Evolutionary conservation across 306 rosid genomes (phyloP).

Genomic region (Corylus americana): DNA sequence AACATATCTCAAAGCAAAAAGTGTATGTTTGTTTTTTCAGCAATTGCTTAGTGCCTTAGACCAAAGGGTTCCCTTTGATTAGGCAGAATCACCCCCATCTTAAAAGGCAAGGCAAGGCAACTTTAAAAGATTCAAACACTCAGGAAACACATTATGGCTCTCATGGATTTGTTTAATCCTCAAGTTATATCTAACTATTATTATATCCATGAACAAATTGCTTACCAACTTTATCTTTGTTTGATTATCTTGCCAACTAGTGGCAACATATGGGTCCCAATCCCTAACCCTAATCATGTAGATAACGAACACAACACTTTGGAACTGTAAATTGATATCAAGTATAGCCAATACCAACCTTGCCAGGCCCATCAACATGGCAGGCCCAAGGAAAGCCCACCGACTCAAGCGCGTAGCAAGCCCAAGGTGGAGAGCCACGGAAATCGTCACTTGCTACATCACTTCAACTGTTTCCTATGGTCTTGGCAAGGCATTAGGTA

Average conservation of each 20-base stretch:
- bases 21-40: constrained; percentile 25
- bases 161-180: constrained; percentile 28
- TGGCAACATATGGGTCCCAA: constrained; percentile 27
- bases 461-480: too few relatives aligned
- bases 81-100: constrained; percentile 20
- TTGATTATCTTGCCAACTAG: constrained; percentile 17
- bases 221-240: constrained; percentile 19
- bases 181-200: constrained; percentile 22
- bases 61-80: background rate
- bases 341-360: background rate
- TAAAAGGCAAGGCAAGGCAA: constrained; percentile 41
- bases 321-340: background rate
- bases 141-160: constrained; percentile 25
- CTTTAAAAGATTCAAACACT: constrained; percentile 15
- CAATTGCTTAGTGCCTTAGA: background rate
- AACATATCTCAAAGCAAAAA: constrained; percentile 19
- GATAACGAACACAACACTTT: constrained; percentile 20
- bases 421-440: too few relatives aligned
- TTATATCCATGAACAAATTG: constrained; percentile 31
- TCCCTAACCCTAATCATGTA: constrained; percentile 6
- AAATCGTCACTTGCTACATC: too few relatives aligned
- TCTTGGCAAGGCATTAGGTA: too few relatives aligned
- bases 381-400: too few relatives aligned
- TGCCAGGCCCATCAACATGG: too few relatives aligned
- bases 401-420: too few relatives aligned